Evolutionary conservation across 2,329 filamentous ascomycete species (phyloP).

Genomic region (Rugonectria rugulosa): DNA sequence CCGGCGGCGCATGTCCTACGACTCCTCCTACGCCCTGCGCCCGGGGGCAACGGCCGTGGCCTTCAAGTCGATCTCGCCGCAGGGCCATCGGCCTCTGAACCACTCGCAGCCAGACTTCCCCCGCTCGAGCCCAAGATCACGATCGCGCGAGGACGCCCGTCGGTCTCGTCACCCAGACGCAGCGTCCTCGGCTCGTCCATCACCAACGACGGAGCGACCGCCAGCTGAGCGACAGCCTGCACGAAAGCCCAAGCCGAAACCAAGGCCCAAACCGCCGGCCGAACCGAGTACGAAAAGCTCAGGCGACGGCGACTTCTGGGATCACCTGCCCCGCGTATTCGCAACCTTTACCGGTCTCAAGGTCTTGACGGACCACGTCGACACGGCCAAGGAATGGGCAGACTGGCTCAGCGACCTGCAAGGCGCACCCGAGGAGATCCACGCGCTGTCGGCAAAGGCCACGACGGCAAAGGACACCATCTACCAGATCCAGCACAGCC

Average conservation of each 20-base stretch:
- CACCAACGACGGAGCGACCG: not conserved
- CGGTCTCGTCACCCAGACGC: not conserved
- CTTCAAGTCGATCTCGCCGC: slow-evolving; percentile 21
- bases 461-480: slow-evolving; percentile 43
- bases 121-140: slow-evolving; percentile 15
- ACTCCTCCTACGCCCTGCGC: slow-evolving; percentile 19
- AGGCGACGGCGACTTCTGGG: slow-evolving; percentile 23
- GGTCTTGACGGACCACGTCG: slow-evolving; percentile 37
- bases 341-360: slow-evolving; percentile 40
- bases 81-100: slow-evolving; percentile 15
- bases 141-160: slow-evolving; percentile 23
- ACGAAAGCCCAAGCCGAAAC: slow-evolving; percentile 10
- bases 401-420: slow-evolving; percentile 44
- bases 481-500: slow-evolving; percentile 40
- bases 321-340: slow-evolving; percentile 36
- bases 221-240: not conserved
- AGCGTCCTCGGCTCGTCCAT: not conserved
- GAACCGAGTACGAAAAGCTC: slow-evolving; percentile 4
- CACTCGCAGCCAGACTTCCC: slow-evolving; percentile 21
- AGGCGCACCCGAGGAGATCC: slow-evolving; percentile 43
- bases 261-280: not conserved
- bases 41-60: not conserved
- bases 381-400: slow-evolving; percentile 45
- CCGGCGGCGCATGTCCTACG: slow-evolving; percentile 26
- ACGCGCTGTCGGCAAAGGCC: slow-evolving; percentile 35